Evolutionary conservation across 805 yeast species (phyloP).

Genomic region (Metschnikowia sp.): DNA sequence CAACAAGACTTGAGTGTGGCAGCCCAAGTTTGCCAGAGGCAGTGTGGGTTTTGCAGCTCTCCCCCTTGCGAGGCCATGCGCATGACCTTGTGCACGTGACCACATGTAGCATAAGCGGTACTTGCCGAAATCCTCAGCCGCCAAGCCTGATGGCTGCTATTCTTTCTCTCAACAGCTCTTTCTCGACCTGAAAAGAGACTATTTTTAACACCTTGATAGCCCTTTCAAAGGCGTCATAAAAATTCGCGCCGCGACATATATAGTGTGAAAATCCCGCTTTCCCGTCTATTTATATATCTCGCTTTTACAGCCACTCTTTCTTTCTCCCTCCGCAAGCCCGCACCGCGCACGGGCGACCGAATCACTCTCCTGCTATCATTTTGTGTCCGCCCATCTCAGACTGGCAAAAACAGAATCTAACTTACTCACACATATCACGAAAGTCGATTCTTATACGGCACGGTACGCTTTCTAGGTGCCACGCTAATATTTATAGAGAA

Average conservation of each 20-base stretch:
- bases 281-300: not conserved
- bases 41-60: no score
- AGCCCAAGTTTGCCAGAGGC: no score
- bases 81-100: no score
- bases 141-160: no score
- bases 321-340: slow-evolving; percentile 1
- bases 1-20: no score
- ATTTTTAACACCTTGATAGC: no score
- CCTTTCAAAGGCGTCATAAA: not conserved
- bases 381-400: slow-evolving; percentile 2
- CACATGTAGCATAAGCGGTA: no score
- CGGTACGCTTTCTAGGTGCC: not conserved
- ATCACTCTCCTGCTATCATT: slow-evolving; percentile 1
- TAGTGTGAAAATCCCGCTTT: not conserved
- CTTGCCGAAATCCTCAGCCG: no score
- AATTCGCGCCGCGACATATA: not conserved
- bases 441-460: not conserved
- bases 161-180: no score
- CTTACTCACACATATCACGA: not conserved
- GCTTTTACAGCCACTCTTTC: not conserved
- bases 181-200: no score
- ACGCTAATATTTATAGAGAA: no score
- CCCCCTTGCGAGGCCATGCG: no score
- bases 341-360: slow-evolving; percentile 2
- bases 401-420: not conserved